Evolutionary conservation across 2,329 filamentous ascomycete species (phyloP), one percentile per base, ranked within the genome.

Genomic region (Thermothelomyces thermophilus): DNA sequence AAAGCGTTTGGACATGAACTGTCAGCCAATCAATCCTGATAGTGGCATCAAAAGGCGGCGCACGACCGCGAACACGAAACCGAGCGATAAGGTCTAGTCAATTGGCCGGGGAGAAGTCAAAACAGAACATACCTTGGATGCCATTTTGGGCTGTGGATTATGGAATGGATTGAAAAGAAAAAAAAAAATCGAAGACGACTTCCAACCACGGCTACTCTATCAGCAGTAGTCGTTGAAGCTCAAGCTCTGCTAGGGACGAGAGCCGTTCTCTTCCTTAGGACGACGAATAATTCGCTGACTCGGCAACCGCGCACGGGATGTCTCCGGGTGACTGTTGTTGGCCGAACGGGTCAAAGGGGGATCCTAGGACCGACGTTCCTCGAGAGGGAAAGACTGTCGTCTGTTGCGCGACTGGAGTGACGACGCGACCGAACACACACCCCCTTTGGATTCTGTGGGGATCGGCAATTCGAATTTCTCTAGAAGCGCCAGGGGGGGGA

Each of bases 91-190:
- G 16, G 26, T 19, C 26, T n/a, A 19, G 16, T n/a, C 11, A 37
- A 37, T 33, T 22, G 42, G 13, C 28, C n/a, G 22, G 9, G 10
- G 43, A 16, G 24, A 3, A 13, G 22, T 16, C 11, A 36, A 19
- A 30, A 28, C 20, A 5, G 20, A 47, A 58, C 58, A 36, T 34
- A 60, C 58, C 58, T 58, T 60, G 48, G 58, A 58, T 3, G 54
- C 53, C 55, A 59, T 59, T 33, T 40, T 35, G 33, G 14, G 16
- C 35, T 50, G 45, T 37, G 36, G 39, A 35, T n/a, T 35, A 37
- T 51, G 48, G 36, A 24, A 22, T 33, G 40, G 35, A n/a, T 41
- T 41, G 45, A 20, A 34, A 48, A 44, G 8, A 19, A 7, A 37
- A 33, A 28, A 33, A 17, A 31, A 10, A 20, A 40, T 19, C 37